phyloP scores from a whole-genome alignment of 129 eudicot genomes.

The Flaveria bidentis region DNA sequence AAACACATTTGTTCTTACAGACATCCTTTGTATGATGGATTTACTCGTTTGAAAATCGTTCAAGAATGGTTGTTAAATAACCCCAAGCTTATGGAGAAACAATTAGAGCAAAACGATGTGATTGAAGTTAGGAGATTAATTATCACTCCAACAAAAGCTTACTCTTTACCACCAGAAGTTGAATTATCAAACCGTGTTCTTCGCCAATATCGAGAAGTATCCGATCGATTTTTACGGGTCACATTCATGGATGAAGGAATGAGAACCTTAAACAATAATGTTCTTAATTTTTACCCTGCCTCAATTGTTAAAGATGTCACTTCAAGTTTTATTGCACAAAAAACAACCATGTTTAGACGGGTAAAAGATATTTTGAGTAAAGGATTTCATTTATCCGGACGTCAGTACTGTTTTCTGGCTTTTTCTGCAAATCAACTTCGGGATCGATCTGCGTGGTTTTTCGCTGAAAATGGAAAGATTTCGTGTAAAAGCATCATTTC shows the following conservation, averaged over 20 bases:
- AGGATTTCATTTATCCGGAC: constrained; percentile 18
- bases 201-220: constrained; percentile 10
- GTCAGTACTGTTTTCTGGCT: constrained; percentile 5
- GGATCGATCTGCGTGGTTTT: constrained; percentile 18
- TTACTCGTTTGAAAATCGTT: constrained; percentile 5
- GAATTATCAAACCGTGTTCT: constrained; percentile 24
- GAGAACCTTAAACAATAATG: constrained; percentile 17
- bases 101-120: constrained; percentile 4
- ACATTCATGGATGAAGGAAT: constrained; percentile 23
- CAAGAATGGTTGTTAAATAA: constrained; percentile 16
- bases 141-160: constrained; percentile 20
- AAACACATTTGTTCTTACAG: constrained; percentile 14
- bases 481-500: constrained; percentile 1
- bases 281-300: constrained; percentile 17
- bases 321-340: neutral
- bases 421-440: constrained; percentile 22
- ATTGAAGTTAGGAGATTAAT: constrained; percentile 16
- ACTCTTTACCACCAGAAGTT: constrained; percentile 18
- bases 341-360: constrained; percentile 20
- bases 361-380: constrained; percentile 3
- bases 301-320: constrained; percentile 8
- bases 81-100: constrained; percentile 15
- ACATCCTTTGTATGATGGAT: constrained; percentile 17
- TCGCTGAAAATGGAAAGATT: constrained; percentile 13
- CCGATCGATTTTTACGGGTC: constrained; percentile 16